Evolutionary conservation across 1,139 yeast species (phyloP).

Genomic region (Candida tunisiensis): DNA sequence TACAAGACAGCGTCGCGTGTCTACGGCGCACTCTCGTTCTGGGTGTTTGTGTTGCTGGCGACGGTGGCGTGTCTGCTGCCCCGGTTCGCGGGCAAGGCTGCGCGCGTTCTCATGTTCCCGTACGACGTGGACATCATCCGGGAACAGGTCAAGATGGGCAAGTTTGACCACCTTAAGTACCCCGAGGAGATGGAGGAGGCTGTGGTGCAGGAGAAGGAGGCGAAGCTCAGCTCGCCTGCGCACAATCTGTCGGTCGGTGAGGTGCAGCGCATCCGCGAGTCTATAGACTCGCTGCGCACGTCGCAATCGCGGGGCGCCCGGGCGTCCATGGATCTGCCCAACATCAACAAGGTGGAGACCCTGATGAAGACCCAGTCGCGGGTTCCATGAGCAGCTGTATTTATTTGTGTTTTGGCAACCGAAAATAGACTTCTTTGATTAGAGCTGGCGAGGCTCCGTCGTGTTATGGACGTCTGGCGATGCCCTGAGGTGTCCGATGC

Average conservation of each 20-base stretch:
- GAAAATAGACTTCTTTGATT: not conserved
- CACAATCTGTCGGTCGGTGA: slow-evolving; percentile 1
- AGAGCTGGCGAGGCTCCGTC: not conserved
- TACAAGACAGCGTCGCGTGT: slow-evolving; percentile 64
- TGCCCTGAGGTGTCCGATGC: not conserved
- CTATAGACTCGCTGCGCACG: not conserved
- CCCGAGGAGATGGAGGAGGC: slow-evolving; percentile 3
- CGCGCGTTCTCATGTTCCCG: slow-evolving; percentile 48
- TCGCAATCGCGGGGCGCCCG: slow-evolving; percentile 4
- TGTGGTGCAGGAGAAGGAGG: slow-evolving; percentile 2
- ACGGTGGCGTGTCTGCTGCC: slow-evolving; percentile 58
- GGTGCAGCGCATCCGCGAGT: slow-evolving; percentile 1
- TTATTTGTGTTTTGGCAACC: not conserved
- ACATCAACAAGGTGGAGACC: slow-evolving; percentile 6
- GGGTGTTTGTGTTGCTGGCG: slow-evolving; percentile 74
- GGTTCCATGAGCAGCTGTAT: not conserved
- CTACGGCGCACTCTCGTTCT: slow-evolving; percentile 56
- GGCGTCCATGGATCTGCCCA: slow-evolving; percentile 6
- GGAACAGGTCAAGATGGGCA: slow-evolving; percentile 26
- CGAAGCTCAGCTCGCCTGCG: slow-evolving; percentile 9
- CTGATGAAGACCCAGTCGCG: slow-evolving; percentile 2
- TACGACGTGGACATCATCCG: slow-evolving; percentile 73
- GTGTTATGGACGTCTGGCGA: not conserved
- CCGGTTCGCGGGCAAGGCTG: slow-evolving; percentile 47
- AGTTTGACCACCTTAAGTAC: slow-evolving; percentile 5